A percentile compares a stretch with the other conserved stretches of the same genome.
Conservation (phyloP, 176 grass and related monocot genomes). For the Dactylis glomerata region DNA sequence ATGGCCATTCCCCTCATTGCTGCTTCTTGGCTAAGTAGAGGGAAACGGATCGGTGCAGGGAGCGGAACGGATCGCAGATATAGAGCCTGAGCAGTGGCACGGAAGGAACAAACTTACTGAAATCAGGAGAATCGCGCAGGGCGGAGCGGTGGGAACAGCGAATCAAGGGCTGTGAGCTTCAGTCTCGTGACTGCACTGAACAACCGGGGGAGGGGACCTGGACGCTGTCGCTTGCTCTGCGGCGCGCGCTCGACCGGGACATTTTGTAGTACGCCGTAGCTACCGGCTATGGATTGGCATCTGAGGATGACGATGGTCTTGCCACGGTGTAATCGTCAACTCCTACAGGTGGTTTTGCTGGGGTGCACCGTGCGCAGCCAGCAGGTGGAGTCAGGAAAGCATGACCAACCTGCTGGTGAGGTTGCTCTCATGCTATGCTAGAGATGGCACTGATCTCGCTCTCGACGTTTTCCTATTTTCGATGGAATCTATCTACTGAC, state of each 20-base stretch:
- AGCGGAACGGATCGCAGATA: too few species aligned
- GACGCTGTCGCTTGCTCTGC: background rate
- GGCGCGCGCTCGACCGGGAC: background rate
- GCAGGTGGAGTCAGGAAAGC: background rate
- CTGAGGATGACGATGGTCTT: background rate
- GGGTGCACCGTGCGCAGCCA: background rate
- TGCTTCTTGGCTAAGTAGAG: background rate
- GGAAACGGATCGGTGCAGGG: background rate
- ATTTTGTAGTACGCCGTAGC: constrained; percentile 6
- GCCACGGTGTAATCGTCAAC: background rate
- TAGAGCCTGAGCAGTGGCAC: background rate
- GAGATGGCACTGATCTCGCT: background rate
- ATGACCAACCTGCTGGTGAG: background rate
- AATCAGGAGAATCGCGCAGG: constrained; percentile 26
- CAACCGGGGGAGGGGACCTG: background rate
- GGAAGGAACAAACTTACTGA: background rate
- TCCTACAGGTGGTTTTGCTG: background rate
- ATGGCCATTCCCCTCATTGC: constrained; percentile 16
- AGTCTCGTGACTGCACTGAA: constrained; percentile 33
- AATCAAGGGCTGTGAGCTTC: background rate
- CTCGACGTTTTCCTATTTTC: background rate
- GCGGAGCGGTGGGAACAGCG: constrained; percentile 12
- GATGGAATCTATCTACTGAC: constrained; percentile 13
- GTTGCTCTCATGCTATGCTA: too few species aligned
- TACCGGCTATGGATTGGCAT: background rate